Evolutionary conservation across 805 yeast genomes (phyloP).

Genomic region (Yarrowia deformans): DNA sequence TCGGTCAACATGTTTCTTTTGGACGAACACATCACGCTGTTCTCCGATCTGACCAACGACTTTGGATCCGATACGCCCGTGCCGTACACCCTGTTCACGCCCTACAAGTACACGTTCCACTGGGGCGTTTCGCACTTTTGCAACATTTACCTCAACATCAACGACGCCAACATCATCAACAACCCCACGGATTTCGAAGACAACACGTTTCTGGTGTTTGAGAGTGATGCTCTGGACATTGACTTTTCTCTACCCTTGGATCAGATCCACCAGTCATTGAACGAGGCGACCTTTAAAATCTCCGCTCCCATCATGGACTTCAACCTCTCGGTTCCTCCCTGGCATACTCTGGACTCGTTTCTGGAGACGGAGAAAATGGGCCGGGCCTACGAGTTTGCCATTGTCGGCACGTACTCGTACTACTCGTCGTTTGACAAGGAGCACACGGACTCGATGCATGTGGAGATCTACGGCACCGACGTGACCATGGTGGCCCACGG

Average conservation of each 20-base stretch:
- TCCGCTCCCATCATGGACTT: slow-evolving; percentile 65
- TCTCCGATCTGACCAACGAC: slow-evolving; percentile 77
- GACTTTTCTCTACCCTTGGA: slow-evolving; percentile 65
- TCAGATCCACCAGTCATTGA: slow-evolving; percentile 47
- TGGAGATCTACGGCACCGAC: slow-evolving; percentile 70
- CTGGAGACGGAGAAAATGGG: slow-evolving; percentile 70
- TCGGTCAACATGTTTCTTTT: slow-evolving; percentile 68
- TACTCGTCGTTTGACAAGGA: slow-evolving; percentile 65
- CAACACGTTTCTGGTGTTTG: slow-evolving; percentile 76
- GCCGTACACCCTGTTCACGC: slow-evolving; percentile 79
- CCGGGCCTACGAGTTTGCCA: slow-evolving; percentile 63
- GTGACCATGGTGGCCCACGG: slow-evolving; percentile 81
- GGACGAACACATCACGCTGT: slow-evolving; percentile 79
- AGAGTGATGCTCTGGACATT: slow-evolving; percentile 63
- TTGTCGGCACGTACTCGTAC: slow-evolving; percentile 72
- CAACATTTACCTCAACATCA: slow-evolving; percentile 74
- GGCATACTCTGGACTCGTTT: slow-evolving; percentile 87
- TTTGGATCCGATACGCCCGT: slow-evolving; percentile 70
- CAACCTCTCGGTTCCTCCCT: slow-evolving; percentile 79
- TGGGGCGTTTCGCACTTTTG: slow-evolving; percentile 64
- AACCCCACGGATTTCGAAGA: slow-evolving; percentile 85
- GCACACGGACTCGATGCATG: slow-evolving; percentile 70
- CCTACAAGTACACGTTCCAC: slow-evolving; percentile 65
- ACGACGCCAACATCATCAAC: slow-evolving; percentile 86
- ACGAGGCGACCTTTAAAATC: slow-evolving; percentile 44